Evolutionary conservation across 2,329 filamentous ascomycete species (phyloP).

Genomic region (Fusarium poae): DNA sequence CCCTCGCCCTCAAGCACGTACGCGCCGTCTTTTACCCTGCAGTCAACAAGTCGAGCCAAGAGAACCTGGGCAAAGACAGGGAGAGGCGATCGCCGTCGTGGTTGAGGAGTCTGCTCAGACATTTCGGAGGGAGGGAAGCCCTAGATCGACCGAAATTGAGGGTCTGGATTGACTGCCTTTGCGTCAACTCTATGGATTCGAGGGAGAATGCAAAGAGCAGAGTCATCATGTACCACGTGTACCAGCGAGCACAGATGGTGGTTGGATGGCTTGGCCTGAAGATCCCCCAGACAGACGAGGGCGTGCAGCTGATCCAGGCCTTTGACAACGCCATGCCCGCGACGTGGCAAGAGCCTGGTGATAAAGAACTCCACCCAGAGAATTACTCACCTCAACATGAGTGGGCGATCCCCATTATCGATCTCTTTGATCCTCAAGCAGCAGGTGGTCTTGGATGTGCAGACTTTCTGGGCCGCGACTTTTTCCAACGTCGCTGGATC

Average conservation of each 20-base stretch:
- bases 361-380: constrained; percentile 51
- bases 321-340: constrained; percentile 52
- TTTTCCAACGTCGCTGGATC: constrained; percentile 56
- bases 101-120: constrained; percentile 31
- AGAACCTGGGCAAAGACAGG: constrained; percentile 28
- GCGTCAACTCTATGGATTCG: constrained; percentile 48
- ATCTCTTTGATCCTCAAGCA: constrained; percentile 45
- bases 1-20: constrained; percentile 51
- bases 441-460: constrained; percentile 41
- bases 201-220: constrained; percentile 49
- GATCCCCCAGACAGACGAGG: constrained; percentile 47
- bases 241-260: constrained; percentile 51
- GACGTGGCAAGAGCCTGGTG: constrained; percentile 53
- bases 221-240: constrained; percentile 49
- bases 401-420: constrained; percentile 49
- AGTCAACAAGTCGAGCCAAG: constrained; percentile 37
- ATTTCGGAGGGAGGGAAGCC: constrained; percentile 30
- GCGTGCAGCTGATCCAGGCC: constrained; percentile 45
- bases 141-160: constrained; percentile 37
- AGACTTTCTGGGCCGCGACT: constrained; percentile 51
- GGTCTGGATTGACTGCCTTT: constrained; percentile 53
- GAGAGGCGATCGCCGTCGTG: constrained; percentile 24
- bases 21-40: constrained; percentile 53
- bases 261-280: constrained; percentile 53
- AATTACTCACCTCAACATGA: constrained; percentile 52